Evolutionary conservation across 495 filamentous ascomycete genomes (phyloP).

Genomic region (Chaetomium fimeti): DNA sequence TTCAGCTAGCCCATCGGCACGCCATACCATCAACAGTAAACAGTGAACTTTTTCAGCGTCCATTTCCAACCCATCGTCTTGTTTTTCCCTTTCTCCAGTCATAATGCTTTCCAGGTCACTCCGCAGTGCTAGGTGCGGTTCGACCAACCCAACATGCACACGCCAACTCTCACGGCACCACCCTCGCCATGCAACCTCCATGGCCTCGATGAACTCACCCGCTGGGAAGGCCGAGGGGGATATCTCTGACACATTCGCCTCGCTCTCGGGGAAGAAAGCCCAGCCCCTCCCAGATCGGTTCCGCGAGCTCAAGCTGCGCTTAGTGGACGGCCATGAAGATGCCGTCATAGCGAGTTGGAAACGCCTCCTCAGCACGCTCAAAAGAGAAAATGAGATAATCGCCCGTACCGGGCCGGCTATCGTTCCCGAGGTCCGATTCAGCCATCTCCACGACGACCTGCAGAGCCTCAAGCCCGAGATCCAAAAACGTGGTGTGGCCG

Average conservation of each 20-base stretch:
- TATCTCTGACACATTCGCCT: constrained; percentile 82
- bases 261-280: constrained; percentile 64
- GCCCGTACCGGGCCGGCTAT: constrained; percentile 38
- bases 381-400: constrained; percentile 53
- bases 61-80: neutral
- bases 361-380: constrained; percentile 59
- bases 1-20: neutral
- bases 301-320: constrained; percentile 65
- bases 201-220: constrained; percentile 24
- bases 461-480: constrained; percentile 48
- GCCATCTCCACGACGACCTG: constrained; percentile 53
- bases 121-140: neutral
- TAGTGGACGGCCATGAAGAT: constrained; percentile 63
- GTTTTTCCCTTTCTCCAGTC: neutral
- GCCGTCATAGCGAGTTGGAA: constrained; percentile 65
- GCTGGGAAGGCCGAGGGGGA: constrained; percentile 57
- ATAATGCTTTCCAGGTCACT: neutral
- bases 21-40: no score
- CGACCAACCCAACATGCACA: neutral
- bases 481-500: constrained; percentile 59
- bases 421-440: constrained; percentile 61
- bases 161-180: neutral
- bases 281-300: constrained; percentile 70
- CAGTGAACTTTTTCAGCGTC: neutral
- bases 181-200: constrained; percentile 16